A percentile compares a stretch with the other conserved stretches of the same genome.
Conservation (phyloP, 2,329 filamentous ascomycete genomes). For the Talaromyces sp. region DNA sequence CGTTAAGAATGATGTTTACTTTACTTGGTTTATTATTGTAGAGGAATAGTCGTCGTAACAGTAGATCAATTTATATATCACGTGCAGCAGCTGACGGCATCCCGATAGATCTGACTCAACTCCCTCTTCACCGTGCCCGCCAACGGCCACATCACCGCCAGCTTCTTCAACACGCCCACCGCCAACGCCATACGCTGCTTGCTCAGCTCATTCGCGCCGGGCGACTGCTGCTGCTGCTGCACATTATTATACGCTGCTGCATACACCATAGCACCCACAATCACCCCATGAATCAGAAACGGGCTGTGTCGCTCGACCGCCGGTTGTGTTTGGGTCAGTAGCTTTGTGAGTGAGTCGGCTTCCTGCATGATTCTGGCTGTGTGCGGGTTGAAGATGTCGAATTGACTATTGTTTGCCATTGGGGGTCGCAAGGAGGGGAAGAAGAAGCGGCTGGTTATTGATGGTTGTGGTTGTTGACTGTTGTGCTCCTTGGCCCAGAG, state of each 20-base stretch:
- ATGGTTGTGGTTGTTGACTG: background rate
- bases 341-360: slow-evolving; percentile 66
- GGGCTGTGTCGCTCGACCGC: slow-evolving; percentile 62
- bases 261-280: slow-evolving; percentile 67
- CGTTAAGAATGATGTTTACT: background rate
- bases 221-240: too few species aligned
- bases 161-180: slow-evolving; percentile 7
- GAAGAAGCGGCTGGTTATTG: slow-evolving; percentile 11
- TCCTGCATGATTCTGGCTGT: slow-evolving; percentile 73
- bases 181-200: slow-evolving; percentile 3
- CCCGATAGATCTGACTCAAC: slow-evolving; percentile 1
- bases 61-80: too few species aligned
- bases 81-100: background rate
- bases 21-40: background rate
- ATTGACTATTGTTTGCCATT: slow-evolving; percentile 3
- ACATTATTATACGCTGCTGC: background rate
- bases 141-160: slow-evolving; percentile 9
- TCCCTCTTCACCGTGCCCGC: slow-evolving; percentile 2
- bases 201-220: background rate
- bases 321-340: slow-evolving; percentile 51
- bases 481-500: background rate
- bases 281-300: slow-evolving; percentile 72
- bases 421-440: slow-evolving; percentile 10
- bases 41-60: too few species aligned
- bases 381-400: slow-evolving; percentile 37